phyloP scores from a whole-genome alignment of 78 protist species.

The Dictyostelium intermedium region DNA sequence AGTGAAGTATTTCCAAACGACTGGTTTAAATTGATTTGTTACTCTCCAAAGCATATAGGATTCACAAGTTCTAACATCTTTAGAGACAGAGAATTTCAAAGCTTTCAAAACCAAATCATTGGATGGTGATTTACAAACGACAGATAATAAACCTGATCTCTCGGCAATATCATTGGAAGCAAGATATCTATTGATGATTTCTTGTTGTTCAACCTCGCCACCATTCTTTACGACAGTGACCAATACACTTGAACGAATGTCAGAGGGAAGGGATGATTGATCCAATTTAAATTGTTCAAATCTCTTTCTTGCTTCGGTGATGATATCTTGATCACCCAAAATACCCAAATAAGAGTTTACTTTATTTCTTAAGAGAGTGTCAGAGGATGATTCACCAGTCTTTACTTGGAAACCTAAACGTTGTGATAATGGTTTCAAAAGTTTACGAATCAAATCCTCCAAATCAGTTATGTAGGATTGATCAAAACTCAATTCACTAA shows the following conservation, averaged over 20 bases:
- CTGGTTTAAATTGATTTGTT: background rate
- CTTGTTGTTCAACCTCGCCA: slow-evolving; percentile 16
- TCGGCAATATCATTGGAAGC: background rate
- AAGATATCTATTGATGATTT: background rate
- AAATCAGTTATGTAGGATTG: background rate
- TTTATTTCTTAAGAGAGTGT: background rate
- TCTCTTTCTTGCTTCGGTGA: slow-evolving; percentile 22
- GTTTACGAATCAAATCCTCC: background rate
- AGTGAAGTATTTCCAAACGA: background rate
- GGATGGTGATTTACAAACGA: background rate
- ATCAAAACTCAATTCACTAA: background rate
- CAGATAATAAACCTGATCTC: background rate
- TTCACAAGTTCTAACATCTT: slow-evolving; percentile 43
- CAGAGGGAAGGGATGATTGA: background rate
- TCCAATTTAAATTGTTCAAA: background rate
- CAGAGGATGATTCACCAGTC: background rate
- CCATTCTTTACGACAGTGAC: slow-evolving; percentile 23
- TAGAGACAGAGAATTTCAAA: slow-evolving; percentile 21
- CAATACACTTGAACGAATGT: slow-evolving; percentile 30
- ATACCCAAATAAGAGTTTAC: background rate
- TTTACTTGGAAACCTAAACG: background rate
- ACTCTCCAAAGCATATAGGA: slow-evolving; percentile 42
- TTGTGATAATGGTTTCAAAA: background rate
- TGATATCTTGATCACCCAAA: background rate
- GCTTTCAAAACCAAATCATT: slow-evolving; percentile 9